Conservation (phyloP, 371 early-diverging fungal species). For the Apophysomyces elegans region DNA sequence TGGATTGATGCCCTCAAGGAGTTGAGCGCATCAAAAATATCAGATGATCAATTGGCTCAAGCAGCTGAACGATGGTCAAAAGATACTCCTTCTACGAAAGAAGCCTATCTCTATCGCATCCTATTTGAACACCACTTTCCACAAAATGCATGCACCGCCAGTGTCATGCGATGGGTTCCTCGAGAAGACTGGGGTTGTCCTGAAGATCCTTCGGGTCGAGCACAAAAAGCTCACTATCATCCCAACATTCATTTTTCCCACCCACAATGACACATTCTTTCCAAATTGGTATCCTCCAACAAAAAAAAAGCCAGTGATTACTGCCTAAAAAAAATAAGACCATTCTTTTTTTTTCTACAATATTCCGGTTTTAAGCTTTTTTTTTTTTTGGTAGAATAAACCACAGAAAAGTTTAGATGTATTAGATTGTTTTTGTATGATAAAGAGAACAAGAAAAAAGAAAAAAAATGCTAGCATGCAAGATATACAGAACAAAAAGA, state of each 20-base stretch:
- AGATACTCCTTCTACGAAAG: constrained; percentile 94
- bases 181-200: constrained; percentile 96
- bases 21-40: constrained; percentile 66
- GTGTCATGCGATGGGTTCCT: constrained; percentile 95
- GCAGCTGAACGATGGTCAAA: constrained; percentile 78
- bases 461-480: background rate
- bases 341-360: too few species aligned
- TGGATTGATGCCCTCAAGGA: constrained; percentile 96
- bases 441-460: background rate
- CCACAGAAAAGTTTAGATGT: too few species aligned
- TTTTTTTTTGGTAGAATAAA: too few species aligned
- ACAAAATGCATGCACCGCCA: constrained; percentile 83
- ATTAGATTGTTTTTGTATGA: too few species aligned
- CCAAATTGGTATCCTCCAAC: too few species aligned
- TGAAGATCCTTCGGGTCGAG: constrained; percentile 97
- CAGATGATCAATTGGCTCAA: constrained; percentile 75
- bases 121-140: constrained; percentile 94
- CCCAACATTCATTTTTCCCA: too few species aligned
- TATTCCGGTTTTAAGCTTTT: too few species aligned
- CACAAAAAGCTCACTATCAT: constrained; percentile 80
- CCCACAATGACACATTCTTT: too few species aligned
- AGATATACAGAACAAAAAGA: background rate
- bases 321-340: too few species aligned
- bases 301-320: too few species aligned
- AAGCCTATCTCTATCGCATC: constrained; percentile 93